Base-by-base conservation (phyloP, 1,139 yeast genomes). In the Magnusiomyces ingens region DNA sequence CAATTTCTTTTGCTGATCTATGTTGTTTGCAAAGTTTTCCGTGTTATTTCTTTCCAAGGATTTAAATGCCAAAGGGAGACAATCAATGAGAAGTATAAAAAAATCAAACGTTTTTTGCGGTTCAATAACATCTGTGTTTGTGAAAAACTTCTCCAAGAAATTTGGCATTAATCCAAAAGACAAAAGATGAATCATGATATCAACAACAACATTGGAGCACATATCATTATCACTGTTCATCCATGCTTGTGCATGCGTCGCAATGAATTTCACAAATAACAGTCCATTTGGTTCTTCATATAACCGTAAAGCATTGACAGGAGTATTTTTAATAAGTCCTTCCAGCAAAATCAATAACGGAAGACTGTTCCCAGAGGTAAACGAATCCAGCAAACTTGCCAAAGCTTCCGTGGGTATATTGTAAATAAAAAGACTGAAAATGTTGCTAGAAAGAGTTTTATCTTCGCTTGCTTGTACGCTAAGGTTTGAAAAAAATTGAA, bases 401-500 rank as follows among this genome's bases (percentile, higher is more conserved):
- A 49, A 18, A 2, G 46, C 29, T 4, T 19, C 47, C 11, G 42
- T 10, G 21, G 52, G 37, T 13, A 52, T 41, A 3, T 43, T 50
- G 15, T 51, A 52, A 44, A 18, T 22, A 52, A 55, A 44, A 37
- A 50, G 29, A 18, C 52, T 50, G 53, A 54, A 54, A 29, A 54
- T 15, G 10, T 43, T 47, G 22, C 29, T 48, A 17, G 50, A 32
- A 5, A 52, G 29, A 5, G 15, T 17, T 2, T 40, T 44, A 12
- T 47, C 32, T 10, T 29, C 12, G n/a, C 48, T 47, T 3, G 46
- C 45, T 49, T 55, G 52, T 26, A 42, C 50, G 11, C 57, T 44
- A 49, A 57, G 45, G 42, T 63, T 63, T 21, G 64, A 60, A 18
- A 58, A 44, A 38, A 61, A 57, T 50, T 61, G 64, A 26, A 57